A percentile compares a stretch with the other conserved stretches of the same genome.
Evolutionary conservation across 2,329 filamentous ascomycete genomes (phyloP).

Genomic region (Arthrobotrys sphaeroides): DNA sequence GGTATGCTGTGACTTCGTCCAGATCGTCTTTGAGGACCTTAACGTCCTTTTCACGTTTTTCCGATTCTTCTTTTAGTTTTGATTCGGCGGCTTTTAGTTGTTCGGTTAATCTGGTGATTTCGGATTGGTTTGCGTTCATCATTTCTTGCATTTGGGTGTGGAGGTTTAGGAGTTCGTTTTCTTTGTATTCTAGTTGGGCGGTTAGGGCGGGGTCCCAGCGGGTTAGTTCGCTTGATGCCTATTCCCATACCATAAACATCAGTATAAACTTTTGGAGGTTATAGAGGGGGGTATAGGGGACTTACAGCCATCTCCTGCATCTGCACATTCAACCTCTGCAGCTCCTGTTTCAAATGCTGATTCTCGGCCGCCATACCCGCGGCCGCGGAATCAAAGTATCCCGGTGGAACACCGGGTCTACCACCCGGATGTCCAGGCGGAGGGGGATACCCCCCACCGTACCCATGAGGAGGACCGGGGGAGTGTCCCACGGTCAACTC

Average conservation of each 20-base stretch:
- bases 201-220: conserved; percentile 37
- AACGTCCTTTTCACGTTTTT: conserved; percentile 45
- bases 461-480: conserved; percentile 23
- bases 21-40: conserved; percentile 45
- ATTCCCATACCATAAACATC: not conserved
- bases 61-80: conserved; percentile 46
- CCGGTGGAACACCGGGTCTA: conserved; percentile 18
- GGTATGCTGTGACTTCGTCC: conserved; percentile 49
- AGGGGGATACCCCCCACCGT: conserved; percentile 26
- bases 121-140: conserved; percentile 47
- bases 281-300: not conserved
- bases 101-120: conserved; percentile 47
- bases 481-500: conserved; percentile 28
- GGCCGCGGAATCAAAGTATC: conserved; percentile 8
- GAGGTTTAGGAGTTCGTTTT: conserved; percentile 38
- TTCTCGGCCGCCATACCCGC: conserved; percentile 28
- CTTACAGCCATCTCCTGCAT: conserved; percentile 34
- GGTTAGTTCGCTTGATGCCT: conserved; percentile 38
- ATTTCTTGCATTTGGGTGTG: conserved; percentile 54
- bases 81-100: conserved; percentile 36
- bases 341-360: conserved; percentile 29
- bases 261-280: not conserved
- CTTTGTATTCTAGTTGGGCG: conserved; percentile 38
- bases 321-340: conserved; percentile 6
- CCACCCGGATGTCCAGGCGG: not conserved